Evolutionary conservation across 192 early-diverging fungal genomes (phyloP), one percentile per base, ranked within the genome.

Genomic region (Entophlyctis luteolus): DNA sequence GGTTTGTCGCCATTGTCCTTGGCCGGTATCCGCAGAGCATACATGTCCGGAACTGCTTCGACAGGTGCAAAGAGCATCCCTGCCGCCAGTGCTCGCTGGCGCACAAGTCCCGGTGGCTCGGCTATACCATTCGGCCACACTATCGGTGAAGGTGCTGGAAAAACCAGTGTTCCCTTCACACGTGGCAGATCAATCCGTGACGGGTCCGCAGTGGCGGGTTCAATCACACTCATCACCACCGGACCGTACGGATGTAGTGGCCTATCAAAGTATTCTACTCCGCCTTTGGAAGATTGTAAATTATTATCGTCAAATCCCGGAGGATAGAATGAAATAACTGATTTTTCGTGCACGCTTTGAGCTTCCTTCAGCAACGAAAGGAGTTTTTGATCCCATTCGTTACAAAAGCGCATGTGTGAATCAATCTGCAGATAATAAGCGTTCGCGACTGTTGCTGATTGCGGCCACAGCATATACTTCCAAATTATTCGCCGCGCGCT

Each of bases 331-430:
- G 54, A 62, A 16, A 72, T 37, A 31, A 55, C 32, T 23, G 60
- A 54, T 6, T 66, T 23, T 62, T 14, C 54, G 42, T 10, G 48
- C 12, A 45, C 55, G 8, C 18, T 14, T 23, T 27, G 5, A 6
- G 62, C 67, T 10, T 2, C 32, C 3, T 12, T 22, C 0, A 72
- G 46, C 18, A 52, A 52, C 6, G 4, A 3, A 10, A 72, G 12
- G 0, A 72, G 45, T 1, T 16, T 33, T 20, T 10, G 1, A 49
- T 72, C 71, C 71, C 71, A 72, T 28, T 55, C 55, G 22, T 50
- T 14, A 6, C 20, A 36, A 27, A 72, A 72, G 20, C 71, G 66
- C 71, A 72, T 72, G 38, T 72, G 71, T 16, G 68, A 72, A 52
- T 72, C 71, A 62, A 72, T 28, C 59, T 68, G 71, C 20, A 72